Percentiles rank a stretch among this genome's conserved stretches.
Evolutionary conservation across 2,329 filamentous ascomycete species (phyloP).

Genomic region (Albifimbria verrucaria): DNA sequence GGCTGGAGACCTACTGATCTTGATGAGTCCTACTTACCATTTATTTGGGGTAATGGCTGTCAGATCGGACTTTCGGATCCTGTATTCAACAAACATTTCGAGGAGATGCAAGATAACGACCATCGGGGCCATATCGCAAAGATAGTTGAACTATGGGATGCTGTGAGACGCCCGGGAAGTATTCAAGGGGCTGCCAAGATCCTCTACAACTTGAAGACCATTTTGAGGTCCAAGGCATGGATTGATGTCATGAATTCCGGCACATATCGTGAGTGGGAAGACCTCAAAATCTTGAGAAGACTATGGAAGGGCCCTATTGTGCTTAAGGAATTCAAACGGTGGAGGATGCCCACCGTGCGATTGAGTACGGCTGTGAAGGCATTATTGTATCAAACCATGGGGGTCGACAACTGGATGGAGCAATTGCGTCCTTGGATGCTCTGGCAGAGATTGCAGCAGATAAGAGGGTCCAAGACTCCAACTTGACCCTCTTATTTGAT

Average conservation of each 20-base stretch:
- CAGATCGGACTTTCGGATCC: conserved; percentile 65
- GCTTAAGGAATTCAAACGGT: conserved; percentile 39
- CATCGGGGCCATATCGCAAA: conserved; percentile 8
- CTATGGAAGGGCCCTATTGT: conserved; percentile 56
- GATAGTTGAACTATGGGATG: conserved; percentile 13
- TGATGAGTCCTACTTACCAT: conserved; percentile 59
- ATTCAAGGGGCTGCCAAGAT: conserved; percentile 15
- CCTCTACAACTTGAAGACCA: neutral
- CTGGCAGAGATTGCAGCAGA: conserved; percentile 43
- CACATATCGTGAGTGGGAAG: conserved; percentile 55
- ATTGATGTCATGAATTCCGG: conserved; percentile 28
- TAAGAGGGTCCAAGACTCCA: conserved; percentile 46
- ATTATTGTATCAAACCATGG: conserved; percentile 42
- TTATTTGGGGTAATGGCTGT: conserved; percentile 56
- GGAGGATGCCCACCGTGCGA: conserved; percentile 35
- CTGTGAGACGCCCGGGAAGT: conserved; percentile 16
- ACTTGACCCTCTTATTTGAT: conserved; percentile 51
- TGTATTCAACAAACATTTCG: conserved; percentile 43
- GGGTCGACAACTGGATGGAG: conserved; percentile 38
- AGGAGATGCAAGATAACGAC: conserved; percentile 15
- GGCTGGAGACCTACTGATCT: conserved; percentile 68
- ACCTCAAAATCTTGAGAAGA: conserved; percentile 54
- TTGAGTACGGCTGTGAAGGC: conserved; percentile 33
- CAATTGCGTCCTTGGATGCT: conserved; percentile 52
- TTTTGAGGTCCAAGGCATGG: conserved; percentile 19